Percentiles rank a stretch among this genome's conserved stretches.
Conservation (phyloP, 2,329 filamentous ascomycete genomes). For the Elsinoe fawcettii region DNA sequence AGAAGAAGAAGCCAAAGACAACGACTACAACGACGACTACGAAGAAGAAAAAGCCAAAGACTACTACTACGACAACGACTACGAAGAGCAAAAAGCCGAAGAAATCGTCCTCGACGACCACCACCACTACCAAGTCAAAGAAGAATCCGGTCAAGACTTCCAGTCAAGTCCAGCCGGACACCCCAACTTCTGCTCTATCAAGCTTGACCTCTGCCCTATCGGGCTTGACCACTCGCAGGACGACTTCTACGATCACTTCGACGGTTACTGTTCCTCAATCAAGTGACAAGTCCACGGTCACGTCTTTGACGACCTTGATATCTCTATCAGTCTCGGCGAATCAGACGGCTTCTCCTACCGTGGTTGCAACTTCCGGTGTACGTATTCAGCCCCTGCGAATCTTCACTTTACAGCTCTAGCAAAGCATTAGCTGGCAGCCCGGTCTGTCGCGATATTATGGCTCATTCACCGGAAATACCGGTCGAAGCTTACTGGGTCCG, state of each 20-base stretch:
- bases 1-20: conserved; percentile 30
- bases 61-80: conserved; percentile 11
- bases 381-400: background rate
- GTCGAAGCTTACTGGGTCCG: background rate
- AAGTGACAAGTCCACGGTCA: background rate
- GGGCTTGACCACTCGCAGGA: conserved; percentile 3
- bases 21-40: conserved; percentile 25
- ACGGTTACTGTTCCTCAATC: conserved; percentile 21
- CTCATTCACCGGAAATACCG: no score
- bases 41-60: conserved; percentile 16
- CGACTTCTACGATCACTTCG: conserved; percentile 23
- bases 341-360: conserved; percentile 3
- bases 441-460: background rate
- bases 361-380: conserved; percentile 13
- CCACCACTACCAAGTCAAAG: conserved; percentile 13
- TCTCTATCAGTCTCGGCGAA: background rate
- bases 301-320: background rate
- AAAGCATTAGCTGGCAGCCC: background rate
- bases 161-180: conserved; percentile 15
- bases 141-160: conserved; percentile 15
- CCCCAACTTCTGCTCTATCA: background rate
- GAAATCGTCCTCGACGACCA: background rate
- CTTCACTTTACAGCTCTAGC: background rate
- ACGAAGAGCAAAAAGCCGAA: conserved; percentile 10
- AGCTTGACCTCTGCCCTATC: background rate